Evolutionary conservation across 768 basidiomycete species (phyloP).

Genomic region (Nevesoporus exiguus): DNA sequence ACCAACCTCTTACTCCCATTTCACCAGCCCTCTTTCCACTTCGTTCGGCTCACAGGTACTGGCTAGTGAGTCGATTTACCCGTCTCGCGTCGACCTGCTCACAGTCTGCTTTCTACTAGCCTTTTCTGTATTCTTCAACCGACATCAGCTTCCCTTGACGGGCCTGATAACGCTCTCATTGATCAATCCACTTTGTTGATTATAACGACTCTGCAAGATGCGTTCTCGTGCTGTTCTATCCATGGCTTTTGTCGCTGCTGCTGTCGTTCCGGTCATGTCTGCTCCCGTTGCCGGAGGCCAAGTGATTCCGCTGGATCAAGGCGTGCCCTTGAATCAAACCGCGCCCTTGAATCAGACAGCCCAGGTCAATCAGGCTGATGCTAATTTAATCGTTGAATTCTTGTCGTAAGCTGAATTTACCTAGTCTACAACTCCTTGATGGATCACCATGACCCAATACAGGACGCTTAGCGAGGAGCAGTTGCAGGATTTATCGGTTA

Average conservation of each 20-base stretch:
- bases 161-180: conserved; percentile 10
- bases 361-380: not conserved
- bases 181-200: not conserved
- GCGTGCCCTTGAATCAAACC: not conserved
- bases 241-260: conserved; percentile 3
- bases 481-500: not conserved
- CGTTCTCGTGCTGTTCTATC: conserved; percentile 2
- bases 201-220: conserved; percentile 10
- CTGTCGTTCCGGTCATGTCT: too few relatives aligned
- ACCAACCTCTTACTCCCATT: not conserved
- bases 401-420: not conserved
- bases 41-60: conserved; percentile 20
- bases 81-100: not conserved
- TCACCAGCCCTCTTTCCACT: conserved; percentile 11
- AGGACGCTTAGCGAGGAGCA: not conserved
- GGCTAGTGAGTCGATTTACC: conserved; percentile 16
- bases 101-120: conserved; percentile 3
- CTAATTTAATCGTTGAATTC: not conserved
- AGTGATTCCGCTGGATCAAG: not conserved
- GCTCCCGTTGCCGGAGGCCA: too few relatives aligned
- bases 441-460: not conserved
- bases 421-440: too few relatives aligned
- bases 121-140: conserved; percentile 13
- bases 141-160: conserved; percentile 11
- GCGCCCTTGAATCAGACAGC: not conserved